Evolutionary conservation across 2,329 filamentous ascomycete species (phyloP).

Genomic region (Aspergillus sp.): DNA sequence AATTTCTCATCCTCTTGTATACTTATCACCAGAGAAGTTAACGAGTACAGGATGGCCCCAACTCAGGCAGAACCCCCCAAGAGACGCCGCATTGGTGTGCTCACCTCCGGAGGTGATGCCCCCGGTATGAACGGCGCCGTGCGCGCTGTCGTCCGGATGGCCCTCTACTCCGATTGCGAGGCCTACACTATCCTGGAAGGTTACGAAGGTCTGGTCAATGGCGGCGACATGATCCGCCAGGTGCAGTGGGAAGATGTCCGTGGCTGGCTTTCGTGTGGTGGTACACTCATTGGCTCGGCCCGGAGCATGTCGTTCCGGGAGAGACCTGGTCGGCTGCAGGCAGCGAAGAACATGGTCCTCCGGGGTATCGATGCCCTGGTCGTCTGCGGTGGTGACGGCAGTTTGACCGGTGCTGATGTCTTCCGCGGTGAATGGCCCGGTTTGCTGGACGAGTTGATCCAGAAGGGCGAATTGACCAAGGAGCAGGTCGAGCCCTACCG

Average conservation of each 20-base stretch:
- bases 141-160: slow-evolving; percentile 82
- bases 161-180: slow-evolving; percentile 76
- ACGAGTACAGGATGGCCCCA: slow-evolving; percentile 11
- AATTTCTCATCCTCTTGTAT: slow-evolving; percentile 1
- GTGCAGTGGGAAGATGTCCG: slow-evolving; percentile 92
- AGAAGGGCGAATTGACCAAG: slow-evolving; percentile 61
- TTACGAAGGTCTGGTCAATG: slow-evolving; percentile 89
- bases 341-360: slow-evolving; percentile 89
- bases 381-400: slow-evolving; percentile 95
- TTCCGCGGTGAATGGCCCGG: slow-evolving; percentile 91
- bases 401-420: slow-evolving; percentile 87
- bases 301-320: slow-evolving; percentile 90
- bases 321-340: slow-evolving; percentile 71
- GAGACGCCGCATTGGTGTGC: slow-evolving; percentile 70
- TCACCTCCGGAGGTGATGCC: slow-evolving; percentile 91
- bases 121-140: slow-evolving; percentile 93
- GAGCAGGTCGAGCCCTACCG: slow-evolving; percentile 69
- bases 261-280: slow-evolving; percentile 87
- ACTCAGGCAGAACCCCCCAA: slow-evolving; percentile 28
- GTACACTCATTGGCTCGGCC: slow-evolving; percentile 92
- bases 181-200: slow-evolving; percentile 82
- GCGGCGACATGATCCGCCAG: slow-evolving; percentile 77
- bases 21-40: neutral
- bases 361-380: slow-evolving; percentile 92
- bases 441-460: slow-evolving; percentile 75